phyloP scores from a whole-genome alignment of 108 stramenopile genomes.

The Conticribra weissflogii region DNA sequence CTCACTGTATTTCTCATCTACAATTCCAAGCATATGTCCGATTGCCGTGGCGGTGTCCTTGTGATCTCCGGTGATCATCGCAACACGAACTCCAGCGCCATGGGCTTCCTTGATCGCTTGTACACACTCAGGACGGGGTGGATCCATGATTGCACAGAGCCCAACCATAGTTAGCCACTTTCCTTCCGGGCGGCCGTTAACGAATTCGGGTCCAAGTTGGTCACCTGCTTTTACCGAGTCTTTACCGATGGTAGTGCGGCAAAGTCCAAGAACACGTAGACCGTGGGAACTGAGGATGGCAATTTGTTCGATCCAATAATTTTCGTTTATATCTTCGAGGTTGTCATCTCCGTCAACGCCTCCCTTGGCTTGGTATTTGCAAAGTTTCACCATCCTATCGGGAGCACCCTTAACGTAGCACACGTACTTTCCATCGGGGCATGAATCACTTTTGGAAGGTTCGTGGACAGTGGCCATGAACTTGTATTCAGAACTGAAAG shows the following conservation, averaged over 20 bases:
- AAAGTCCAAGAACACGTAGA: constrained; percentile 93
- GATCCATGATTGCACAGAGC: constrained; percentile 93
- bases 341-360: constrained; percentile 57
- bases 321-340: constrained; percentile 69
- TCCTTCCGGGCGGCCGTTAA: constrained; percentile 50
- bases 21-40: constrained; percentile 82
- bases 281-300: constrained; percentile 87
- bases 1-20: constrained; percentile 58
- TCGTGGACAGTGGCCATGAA: constrained; percentile 89
- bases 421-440: constrained; percentile 51
- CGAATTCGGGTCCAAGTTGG: constrained; percentile 75
- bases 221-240: constrained; percentile 60
- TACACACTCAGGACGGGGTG: constrained; percentile 89
- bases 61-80: constrained; percentile 98
- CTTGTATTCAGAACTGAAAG: constrained; percentile 86
- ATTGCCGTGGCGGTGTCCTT: constrained; percentile 85
- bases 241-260: constrained; percentile 70
- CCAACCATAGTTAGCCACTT: constrained; percentile 88
- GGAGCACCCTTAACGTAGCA: constrained; percentile 96
- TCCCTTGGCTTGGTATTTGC: constrained; percentile 68
- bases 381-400: constrained; percentile 84
- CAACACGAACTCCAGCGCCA: constrained; percentile 89
- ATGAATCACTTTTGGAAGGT: constrained; percentile 47
- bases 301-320: constrained; percentile 84
- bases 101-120: constrained; percentile 87